Evolutionary conservation across 2,329 filamentous ascomycete species (phyloP), one percentile per base, ranked within the genome.

Genomic region (Microdochium nivale): DNA sequence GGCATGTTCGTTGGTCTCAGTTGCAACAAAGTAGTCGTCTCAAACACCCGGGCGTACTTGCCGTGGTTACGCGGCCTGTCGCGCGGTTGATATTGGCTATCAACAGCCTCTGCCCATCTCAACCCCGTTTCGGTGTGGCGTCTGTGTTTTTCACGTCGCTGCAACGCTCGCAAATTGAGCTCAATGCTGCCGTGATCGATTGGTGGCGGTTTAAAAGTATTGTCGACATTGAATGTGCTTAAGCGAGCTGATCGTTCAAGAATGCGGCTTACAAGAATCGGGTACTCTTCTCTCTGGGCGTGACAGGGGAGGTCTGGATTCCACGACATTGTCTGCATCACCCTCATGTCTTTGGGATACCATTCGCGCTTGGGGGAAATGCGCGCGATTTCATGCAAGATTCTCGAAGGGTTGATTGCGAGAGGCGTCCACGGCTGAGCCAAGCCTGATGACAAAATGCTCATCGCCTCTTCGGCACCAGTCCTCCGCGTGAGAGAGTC

Each of bases 391-490:
- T 49, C 52, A 0, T 43, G 1, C 1, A 70, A 53, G 3, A 60
- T 56, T 1, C 1, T 2, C 0, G 53, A 30, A 0, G 49, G 43
- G 0, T 11, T 1, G 0, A 1, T 0, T 1, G 25, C 30, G 1
- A 76, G 53, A 1, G 68, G 67, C 0, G 54, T 59, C 76, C 76
- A 80, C 0, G 77, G 76, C 30, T 78, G 75, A 25, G 71, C 76
- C 1, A 67, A 62, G 0, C 74, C 78, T 0, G 79, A 79, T 2
- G 62, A 58, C 0, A 86, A 64, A 25, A 70, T 72, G 2, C 70
- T 63, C 0, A 82, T 53, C 0, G 80, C 75, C 61, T 86, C 81
- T 58, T 87, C 83, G 0, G 73, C 76, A 0, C 84, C 84, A 0
- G 81, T 86, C 0, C 74, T 69, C 0, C 72, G 66, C 0, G 82